Evolutionary conservation across 2,329 filamentous ascomycete species (phyloP).

Genomic region (Hypoxylon sp.): DNA sequence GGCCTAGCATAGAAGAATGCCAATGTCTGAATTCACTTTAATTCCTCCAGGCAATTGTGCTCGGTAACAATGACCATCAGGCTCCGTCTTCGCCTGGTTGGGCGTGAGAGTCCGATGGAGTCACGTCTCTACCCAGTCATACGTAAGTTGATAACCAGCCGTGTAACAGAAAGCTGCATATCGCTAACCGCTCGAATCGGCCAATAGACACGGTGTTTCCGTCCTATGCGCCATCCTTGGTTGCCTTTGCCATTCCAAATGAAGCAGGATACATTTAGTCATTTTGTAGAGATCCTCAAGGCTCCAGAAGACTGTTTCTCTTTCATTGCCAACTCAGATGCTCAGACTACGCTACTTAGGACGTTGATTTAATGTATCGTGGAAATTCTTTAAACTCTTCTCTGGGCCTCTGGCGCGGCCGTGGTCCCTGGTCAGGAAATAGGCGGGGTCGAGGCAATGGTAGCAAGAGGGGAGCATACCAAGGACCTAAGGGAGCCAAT

Average conservation of each 20-base stretch:
- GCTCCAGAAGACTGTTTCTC: neutral
- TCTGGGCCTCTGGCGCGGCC: conserved; percentile 20
- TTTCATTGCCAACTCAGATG: neutral
- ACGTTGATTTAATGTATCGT: conserved; percentile 25
- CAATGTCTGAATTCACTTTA: neutral
- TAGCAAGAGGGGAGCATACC: conserved; percentile 2
- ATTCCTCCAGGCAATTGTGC: neutral
- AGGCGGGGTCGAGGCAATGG: conserved; percentile 10
- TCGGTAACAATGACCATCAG: neutral
- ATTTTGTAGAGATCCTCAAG: neutral
- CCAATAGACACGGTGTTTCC: conserved; percentile 3
- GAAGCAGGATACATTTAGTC: neutral
- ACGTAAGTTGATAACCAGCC: neutral
- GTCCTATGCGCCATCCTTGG: conserved; percentile 3
- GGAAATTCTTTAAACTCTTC: conserved; percentile 17
- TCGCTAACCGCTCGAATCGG: conserved; percentile 8
- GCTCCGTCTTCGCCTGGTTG: neutral
- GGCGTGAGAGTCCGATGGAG: neutral
- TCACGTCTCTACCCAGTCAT: conserved; percentile 1
- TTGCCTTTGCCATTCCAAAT: neutral
- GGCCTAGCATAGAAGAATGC: neutral
- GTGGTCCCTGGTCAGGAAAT: neutral
- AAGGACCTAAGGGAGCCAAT: neutral
- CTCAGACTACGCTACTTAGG: neutral
- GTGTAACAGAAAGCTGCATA: conserved; percentile 30